Base-by-base conservation (phyloP, 768 basidiomycete species). In the Kwoniella mangroviensis region DNA sequence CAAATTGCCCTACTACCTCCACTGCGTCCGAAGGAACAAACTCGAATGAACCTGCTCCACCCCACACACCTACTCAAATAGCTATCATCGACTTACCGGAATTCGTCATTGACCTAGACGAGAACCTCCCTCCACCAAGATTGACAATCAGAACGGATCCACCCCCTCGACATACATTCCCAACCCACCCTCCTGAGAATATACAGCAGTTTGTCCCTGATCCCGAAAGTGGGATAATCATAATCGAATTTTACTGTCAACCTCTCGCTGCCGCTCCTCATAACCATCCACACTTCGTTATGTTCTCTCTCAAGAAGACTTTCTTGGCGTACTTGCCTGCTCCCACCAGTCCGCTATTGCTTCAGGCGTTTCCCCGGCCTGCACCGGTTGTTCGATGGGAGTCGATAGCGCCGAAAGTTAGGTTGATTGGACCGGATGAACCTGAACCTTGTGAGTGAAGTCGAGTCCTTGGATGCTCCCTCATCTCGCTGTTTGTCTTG, bases 131-230 rank as follows among this genome's bases (percentile, higher is more conserved):
- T 28, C 79, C 79, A 43, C 79, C 79, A 4, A 61, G 79, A 62
- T 43, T 80, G 63, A 74, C 67, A 17, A 72, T 83, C 40, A 70
- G 82, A 4, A 77, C 80, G 10, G 82, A 83, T 70, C 82, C 82
- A 10, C 82, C 82, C 19, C 82, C 82, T 11, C 42, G 82, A 19
- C 73, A 77, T 63, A 76, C 72, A 2, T 75, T 79, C 63, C 79
- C 82, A 21, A 68, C 67, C 9, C 68, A 79, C 52, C 79, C 79
- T 5, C n/a, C 51, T 15, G 71, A 69, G 34, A 28, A 49, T 12
- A 71, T 72, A 9, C 66, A 67, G 28, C 69, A 70, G 19, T 75
- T 81, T 64, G 56, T 69, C 19, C 79, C 82, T 3, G 60, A 75
- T 34, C 80, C 82, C 13, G 73, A 74, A 41, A 75, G 72, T 6